A percentile compares a stretch with the other conserved stretches of the same genome.
phyloP scores from a whole-genome alignment of 1,139 yeast species.

The Meyerozyma elateridarum region DNA sequence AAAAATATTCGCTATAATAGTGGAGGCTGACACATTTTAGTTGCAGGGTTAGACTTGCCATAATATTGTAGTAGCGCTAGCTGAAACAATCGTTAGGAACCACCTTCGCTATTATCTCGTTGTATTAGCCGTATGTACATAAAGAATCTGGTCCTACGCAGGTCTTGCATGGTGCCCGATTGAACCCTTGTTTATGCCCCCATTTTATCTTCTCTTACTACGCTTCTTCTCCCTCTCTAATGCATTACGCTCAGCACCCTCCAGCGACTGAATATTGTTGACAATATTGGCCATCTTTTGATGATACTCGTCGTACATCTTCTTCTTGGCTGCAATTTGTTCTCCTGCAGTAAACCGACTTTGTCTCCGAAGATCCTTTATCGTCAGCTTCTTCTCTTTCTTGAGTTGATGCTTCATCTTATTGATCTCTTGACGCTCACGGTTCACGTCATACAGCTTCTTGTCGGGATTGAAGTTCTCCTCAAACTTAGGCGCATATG shows the following conservation, averaged over 20 bases:
- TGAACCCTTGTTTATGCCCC: too few relatives aligned
- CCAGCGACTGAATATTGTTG: constrained; percentile 82
- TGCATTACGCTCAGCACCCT: constrained; percentile 90
- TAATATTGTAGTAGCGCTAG: too few relatives aligned
- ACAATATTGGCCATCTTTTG: constrained; percentile 83
- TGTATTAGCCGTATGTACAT: too few relatives aligned
- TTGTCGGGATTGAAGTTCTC: constrained; percentile 95
- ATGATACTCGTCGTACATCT: constrained; percentile 75
- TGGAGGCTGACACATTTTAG: too few relatives aligned
- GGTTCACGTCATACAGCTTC: constrained; percentile 83
- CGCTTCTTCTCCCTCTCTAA: constrained; percentile 80
- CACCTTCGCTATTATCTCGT: too few relatives aligned
- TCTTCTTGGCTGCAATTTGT: constrained; percentile 73
- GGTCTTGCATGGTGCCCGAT: too few relatives aligned
- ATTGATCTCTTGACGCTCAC: constrained; percentile 73
- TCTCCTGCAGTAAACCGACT: constrained; percentile 83
- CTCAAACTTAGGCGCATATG: constrained; percentile 88
- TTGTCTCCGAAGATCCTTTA: constrained; percentile 89
- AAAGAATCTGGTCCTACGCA: too few relatives aligned
- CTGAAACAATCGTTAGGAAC: too few relatives aligned
- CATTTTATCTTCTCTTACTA: constrained; percentile 43
- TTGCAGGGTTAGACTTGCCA: too few relatives aligned
- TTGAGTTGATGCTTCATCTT: constrained; percentile 83
- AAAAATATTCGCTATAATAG: too few relatives aligned
- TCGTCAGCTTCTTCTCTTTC: constrained; percentile 83